A percentile compares a stretch with the other conserved stretches of the same genome.
phyloP scores from a whole-genome alignment of 805 yeast species.

The Candida odintsovae region DNA sequence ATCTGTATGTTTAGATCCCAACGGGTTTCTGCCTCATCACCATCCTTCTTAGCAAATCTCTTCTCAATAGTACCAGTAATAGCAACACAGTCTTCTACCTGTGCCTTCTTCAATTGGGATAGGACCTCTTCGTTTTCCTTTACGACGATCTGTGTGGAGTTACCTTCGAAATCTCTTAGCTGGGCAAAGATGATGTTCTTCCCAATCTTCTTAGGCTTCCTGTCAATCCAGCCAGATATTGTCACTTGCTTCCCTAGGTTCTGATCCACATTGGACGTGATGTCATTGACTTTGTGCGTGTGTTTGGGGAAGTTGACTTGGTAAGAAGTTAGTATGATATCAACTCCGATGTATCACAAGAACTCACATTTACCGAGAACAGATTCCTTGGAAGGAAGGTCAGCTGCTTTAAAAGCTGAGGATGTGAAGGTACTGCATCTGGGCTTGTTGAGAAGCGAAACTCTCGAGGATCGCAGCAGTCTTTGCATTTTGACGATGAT shows the following conservation, averaged over 20 bases:
- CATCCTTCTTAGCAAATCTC: constrained; percentile 23
- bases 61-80: constrained; percentile 49
- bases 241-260: constrained; percentile 30
- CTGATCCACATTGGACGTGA: background rate
- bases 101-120: constrained; percentile 36
- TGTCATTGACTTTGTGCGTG: constrained; percentile 15
- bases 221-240: constrained; percentile 81
- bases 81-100: constrained; percentile 71
- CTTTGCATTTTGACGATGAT: no score
- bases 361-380: background rate
- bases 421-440: background rate
- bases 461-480: no score
- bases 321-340: background rate
- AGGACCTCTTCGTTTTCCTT: constrained; percentile 30
- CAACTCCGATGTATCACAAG: no score
- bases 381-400: background rate
- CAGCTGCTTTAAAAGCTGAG: background rate
- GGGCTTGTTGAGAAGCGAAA: background rate
- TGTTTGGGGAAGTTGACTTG: constrained; percentile 19
- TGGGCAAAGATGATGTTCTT: constrained; percentile 63
- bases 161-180: constrained; percentile 70
- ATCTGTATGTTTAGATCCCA: constrained; percentile 57
- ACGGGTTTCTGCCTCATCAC: constrained; percentile 13
- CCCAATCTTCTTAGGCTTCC: constrained; percentile 66
- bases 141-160: constrained; percentile 50